Base-by-base conservation (phyloP, 345 rosid species). In the Aquilaria sinensis region DNA sequence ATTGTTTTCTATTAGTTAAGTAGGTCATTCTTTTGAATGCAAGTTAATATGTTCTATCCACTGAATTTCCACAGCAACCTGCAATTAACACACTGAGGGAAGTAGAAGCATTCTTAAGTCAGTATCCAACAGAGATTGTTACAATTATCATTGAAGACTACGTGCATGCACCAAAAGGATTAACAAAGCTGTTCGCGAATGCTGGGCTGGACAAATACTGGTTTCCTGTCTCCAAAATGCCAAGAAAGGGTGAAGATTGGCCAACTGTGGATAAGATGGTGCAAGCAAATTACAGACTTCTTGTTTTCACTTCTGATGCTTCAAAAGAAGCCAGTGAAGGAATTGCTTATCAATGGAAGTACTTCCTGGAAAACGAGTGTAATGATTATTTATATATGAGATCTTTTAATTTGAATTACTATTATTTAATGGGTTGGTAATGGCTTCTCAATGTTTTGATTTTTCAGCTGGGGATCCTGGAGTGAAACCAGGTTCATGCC, bases 241-340 rank as follows among this genome's bases (percentile, higher is more conserved):
- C 99, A 0, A 75, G 71, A 65, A 94, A 82, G 57, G 97, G 99
- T 31, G 88, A 83, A 77, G 99, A 94, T 71, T 94, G 99, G 99
- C 97, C 95, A 47, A 83, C 91, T 67, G 92, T 94, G 64, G 77
- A 79, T n/a, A 84, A 86, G 61, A 88, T 94, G 97, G 95, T 86
- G 66, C 92, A 86, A 72, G 74, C 80, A 60, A 90, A 88, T 78
- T 77, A 77, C 51, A 74, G 99, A 51, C 95, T 94, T 67, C 72
- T 94, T 50, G 97, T 86, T 72, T 94, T 94, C 82, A 86, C 99
- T 64, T 94, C 97, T 59, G 78, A 82, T 72, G 90, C 96, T 46
- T 82, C 96, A 0, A 94, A 94, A 75, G 97, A 94, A 85, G 85
- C 89, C 30, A 97, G 88, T 63, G 96, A 94, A 88, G 99, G 99